These are phyloP conservation scores for Viridothelium virens DNA, from an alignment of 495 filamentous ascomycete genomes.

Conservation along the genomic window DNA sequence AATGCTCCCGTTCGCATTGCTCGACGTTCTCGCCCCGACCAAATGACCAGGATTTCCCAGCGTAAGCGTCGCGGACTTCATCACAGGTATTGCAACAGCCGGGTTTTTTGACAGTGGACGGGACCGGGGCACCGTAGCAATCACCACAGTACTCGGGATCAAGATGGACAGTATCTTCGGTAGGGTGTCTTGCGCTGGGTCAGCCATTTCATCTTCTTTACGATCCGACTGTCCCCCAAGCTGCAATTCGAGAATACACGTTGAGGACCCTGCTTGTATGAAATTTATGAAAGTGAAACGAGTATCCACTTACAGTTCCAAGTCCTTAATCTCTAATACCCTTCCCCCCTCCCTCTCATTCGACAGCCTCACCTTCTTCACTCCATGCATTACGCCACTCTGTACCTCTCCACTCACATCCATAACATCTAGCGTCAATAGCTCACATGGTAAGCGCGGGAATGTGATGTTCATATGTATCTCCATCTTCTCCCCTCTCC, in stretches of 20 bases:
- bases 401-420: constrained; percentile 96
- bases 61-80: constrained; percentile 92
- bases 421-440: constrained; percentile 96
- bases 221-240: not conserved
- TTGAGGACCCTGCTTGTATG: not conserved
- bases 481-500: constrained; percentile 94
- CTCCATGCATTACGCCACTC: constrained; percentile 81
- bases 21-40: constrained; percentile 86
- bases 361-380: constrained; percentile 77
- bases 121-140: constrained; percentile 79
- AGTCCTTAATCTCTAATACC: constrained; percentile 64
- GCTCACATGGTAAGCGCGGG: constrained; percentile 86
- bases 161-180: constrained; percentile 65
- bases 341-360: constrained; percentile 63
- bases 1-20: constrained; percentile 93
- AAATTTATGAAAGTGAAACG: not conserved
- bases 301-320: constrained; percentile 57
- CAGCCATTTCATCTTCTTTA: not conserved
- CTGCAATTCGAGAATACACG: too few species aligned
- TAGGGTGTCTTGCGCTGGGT: constrained; percentile 44
- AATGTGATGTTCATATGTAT: constrained; percentile 98
- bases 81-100: constrained; percentile 97
- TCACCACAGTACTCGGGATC: constrained; percentile 87
- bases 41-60: constrained; percentile 81
- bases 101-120: constrained; percentile 57